Base-by-base conservation (phyloP, 306 rosid genomes). In the Trichosanthes truncata region DNA sequence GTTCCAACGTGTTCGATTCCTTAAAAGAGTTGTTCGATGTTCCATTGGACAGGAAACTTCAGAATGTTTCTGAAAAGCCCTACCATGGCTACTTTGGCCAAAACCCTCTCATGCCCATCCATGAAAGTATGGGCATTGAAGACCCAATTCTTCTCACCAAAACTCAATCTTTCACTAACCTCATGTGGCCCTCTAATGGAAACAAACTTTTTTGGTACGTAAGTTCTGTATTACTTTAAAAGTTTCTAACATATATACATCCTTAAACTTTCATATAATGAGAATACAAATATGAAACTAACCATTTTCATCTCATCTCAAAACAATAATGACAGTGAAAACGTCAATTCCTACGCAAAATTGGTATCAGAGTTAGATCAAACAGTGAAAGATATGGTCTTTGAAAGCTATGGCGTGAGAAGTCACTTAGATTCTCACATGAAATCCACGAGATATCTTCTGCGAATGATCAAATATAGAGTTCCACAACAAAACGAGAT, bases 41-140 rank as follows among this genome's bases (percentile, higher is more conserved):
- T 56, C 88, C 90, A 43, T 78, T 83, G 5, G 72, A 75, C 60
- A 82, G 82, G 68, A 87, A 87, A 76, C 38, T 84, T 86, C 57
- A 71, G 29, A 87, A 84, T 75, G 83, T 80, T 33, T 84, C 85
- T 41, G 86, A 82, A n/a, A 87, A 84, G 51, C 84, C 88, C 33
- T 76, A 78, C 43, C 85, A 79, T 74, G 90, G 90, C 21, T 84
- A 87, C 49, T 84, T 87, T 35, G 90, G 88, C 13, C 85, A 84
- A 61, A 80, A 82, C 48, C 87, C 83, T 20, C 52, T 35, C 0
- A 23, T 87, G 36, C 90, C 90, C 18, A 86, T 87, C 78, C 90
- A 87, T 74, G 90, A 87, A 81, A 87, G 88, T 78, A 36, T 87
- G 82, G 90, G 90, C 26, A 87, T 87, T 21, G 88, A 84, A 74